Evolutionary conservation across 225 moss, liverwort and hornwort genomes (phyloP), one percentile per base, ranked within the genome.

Genomic region (Straminergon stramineum): DNA sequence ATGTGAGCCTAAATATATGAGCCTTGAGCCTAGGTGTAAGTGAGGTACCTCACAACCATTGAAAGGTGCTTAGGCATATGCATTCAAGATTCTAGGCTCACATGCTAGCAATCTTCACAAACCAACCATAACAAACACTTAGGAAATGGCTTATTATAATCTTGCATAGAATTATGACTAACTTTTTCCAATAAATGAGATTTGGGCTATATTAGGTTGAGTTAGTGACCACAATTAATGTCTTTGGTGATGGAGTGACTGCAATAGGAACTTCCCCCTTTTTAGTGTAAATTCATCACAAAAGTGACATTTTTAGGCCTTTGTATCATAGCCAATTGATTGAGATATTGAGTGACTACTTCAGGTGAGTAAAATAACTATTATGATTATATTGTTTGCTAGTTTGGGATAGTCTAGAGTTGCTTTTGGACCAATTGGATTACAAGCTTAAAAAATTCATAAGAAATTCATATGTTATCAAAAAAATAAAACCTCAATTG

Each of bases 171-270:
- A 12, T 4, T 68, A 68, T n/a, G 4, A n/a, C n/a, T n/a, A 68
- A 4, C 3, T 4, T 12, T 12, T 21, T 68, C 22, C n/a, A 69
- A 22, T 69, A n/a, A 12, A 69, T 22, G 13, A n/a, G 7, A 69
- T n/a, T 69, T 69, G 7, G 35, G 7, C 37, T n/a, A 22, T 13
- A 21, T n/a, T n/a, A 69, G 4, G 7, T n/a, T n/a, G 22, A 69
- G 4, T n/a, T 13, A n/a, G 22, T n/a, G n/a, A 4, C n/a, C 1
- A 69, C 3, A 22, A 22, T 5, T 1, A n/a, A n/a, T n/a, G 22
- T 22, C 21, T 69, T 22, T 2, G n/a, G 1, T 22, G 13, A n/a
- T 68, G 21, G 21, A 21, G 7, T 69, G 13, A 12, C 1, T n/a
- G 0, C 7, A 22, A 22, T 69, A n/a, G 22, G 69, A 69, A 13